A percentile compares a stretch with the other conserved stretches of the same genome.
These are phyloP conservation scores for Fraxinus albicans DNA, from an alignment of 305 asterid genomes.

Conservation along the genomic window DNA sequence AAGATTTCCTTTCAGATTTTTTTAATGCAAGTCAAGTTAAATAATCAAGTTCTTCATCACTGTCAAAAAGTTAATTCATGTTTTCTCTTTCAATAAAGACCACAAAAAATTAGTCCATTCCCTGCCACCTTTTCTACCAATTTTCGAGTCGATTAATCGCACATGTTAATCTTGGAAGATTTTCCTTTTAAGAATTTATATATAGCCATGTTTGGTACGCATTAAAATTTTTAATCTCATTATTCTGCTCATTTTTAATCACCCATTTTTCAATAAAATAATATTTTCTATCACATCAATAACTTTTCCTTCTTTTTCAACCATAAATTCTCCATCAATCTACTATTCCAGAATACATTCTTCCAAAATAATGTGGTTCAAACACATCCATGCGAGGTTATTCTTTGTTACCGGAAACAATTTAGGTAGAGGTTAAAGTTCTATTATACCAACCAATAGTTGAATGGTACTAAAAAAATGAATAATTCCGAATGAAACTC, in stretches of 20 bases:
- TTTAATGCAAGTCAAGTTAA: neutral
- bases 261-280: too few relatives aligned
- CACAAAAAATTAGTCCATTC: neutral
- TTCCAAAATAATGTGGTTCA: too few relatives aligned
- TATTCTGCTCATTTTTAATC: too few relatives aligned
- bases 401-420: neutral
- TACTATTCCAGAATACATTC: too few relatives aligned
- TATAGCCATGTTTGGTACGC: neutral
- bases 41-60: neutral
- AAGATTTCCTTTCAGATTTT: neutral
- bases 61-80: neutral
- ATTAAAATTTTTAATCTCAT: too few relatives aligned
- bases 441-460: neutral
- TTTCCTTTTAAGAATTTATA: neutral
- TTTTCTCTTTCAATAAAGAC: neutral
- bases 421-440: neutral
- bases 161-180: neutral
- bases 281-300: too few relatives aligned
- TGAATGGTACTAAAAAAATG: neutral
- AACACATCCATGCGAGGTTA: neutral
- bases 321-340: too few relatives aligned
- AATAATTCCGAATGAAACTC: neutral
- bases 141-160: neutral
- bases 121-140: neutral
- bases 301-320: too few relatives aligned